phyloP scores from a whole-genome alignment of 495 filamentous ascomycete species.

The Neohortaea acidophila region DNA sequence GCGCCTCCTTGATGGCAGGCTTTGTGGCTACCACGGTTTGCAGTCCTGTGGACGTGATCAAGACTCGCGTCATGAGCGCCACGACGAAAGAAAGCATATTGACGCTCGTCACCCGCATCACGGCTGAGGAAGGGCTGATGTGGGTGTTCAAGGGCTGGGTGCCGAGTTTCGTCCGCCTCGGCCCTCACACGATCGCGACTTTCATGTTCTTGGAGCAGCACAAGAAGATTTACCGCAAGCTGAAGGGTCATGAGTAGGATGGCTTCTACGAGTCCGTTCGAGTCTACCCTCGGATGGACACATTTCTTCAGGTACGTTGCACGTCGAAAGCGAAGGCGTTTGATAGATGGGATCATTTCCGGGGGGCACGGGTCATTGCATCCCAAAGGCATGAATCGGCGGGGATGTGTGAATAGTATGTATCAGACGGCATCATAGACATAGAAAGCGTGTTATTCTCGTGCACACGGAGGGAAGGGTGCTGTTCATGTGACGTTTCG shows the following conservation, averaged over 20 bases:
- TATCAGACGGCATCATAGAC: no score
- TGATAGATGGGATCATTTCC: no score
- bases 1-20: slow-evolving; percentile 69
- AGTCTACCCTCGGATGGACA: no score
- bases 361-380: no score
- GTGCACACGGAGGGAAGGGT: no score
- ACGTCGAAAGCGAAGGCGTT: no score
- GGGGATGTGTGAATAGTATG: no score
- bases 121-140: slow-evolving; percentile 56
- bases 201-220: slow-evolving; percentile 92
- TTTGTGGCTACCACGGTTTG: slow-evolving; percentile 92
- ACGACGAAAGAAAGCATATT: slow-evolving; percentile 33
- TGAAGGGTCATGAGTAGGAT: slow-evolving; percentile 11
- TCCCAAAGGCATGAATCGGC: no score
- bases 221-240: slow-evolving; percentile 44
- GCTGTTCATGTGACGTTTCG: no score
- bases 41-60: slow-evolving; percentile 92
- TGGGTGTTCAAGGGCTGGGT: slow-evolving; percentile 99
- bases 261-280: no score
- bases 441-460: no score
- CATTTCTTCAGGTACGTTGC: no score
- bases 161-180: slow-evolving; percentile 85
- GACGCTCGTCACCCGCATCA: slow-evolving; percentile 39
- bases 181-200: slow-evolving; percentile 84
- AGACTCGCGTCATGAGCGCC: slow-evolving; percentile 84